Evolutionary conservation across 2,329 filamentous ascomycete genomes (phyloP).

Genomic region (Coniochaeta pulveracea): DNA sequence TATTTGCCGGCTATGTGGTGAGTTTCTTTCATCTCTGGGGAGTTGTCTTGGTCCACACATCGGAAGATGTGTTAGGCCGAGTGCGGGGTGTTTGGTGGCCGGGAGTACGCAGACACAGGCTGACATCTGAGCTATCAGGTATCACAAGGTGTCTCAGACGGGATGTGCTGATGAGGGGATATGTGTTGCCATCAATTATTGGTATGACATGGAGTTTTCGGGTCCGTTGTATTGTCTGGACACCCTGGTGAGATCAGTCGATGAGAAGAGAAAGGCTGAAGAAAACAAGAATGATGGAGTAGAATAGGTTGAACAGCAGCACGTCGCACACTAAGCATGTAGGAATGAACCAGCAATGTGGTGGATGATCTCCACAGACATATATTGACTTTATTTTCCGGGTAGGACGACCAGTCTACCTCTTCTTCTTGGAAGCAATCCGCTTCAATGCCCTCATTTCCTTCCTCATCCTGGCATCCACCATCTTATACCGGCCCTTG

Average conservation of each 20-base stretch:
- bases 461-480: slow-evolving; percentile 93
- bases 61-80: too few relatives aligned
- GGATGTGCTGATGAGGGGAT: slow-evolving; percentile 57
- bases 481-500: slow-evolving; percentile 96
- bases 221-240: slow-evolving; percentile 55
- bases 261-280: slow-evolving; percentile 5
- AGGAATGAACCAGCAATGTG: neutral
- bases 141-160: slow-evolving; percentile 70
- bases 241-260: slow-evolving; percentile 37
- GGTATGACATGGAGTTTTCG: slow-evolving; percentile 73
- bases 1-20: slow-evolving; percentile 75
- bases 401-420: neutral
- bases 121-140: slow-evolving; percentile 29
- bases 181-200: slow-evolving; percentile 74
- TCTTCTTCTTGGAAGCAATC: slow-evolving; percentile 52
- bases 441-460: slow-evolving; percentile 83
- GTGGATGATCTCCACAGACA: neutral
- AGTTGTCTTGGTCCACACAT: neutral
- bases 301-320: too few relatives aligned
- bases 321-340: too few relatives aligned
- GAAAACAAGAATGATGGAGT: neutral
- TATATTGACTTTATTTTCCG: slow-evolving; percentile 4
- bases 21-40: slow-evolving; percentile 12
- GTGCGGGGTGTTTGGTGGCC: neutral
- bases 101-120: neutral